Percentiles rank a stretch among this genome's conserved stretches.
These are phyloP conservation scores for Quillaja saponaria DNA, from an alignment of 306 rosid species.

Conservation along the genomic window DNA sequence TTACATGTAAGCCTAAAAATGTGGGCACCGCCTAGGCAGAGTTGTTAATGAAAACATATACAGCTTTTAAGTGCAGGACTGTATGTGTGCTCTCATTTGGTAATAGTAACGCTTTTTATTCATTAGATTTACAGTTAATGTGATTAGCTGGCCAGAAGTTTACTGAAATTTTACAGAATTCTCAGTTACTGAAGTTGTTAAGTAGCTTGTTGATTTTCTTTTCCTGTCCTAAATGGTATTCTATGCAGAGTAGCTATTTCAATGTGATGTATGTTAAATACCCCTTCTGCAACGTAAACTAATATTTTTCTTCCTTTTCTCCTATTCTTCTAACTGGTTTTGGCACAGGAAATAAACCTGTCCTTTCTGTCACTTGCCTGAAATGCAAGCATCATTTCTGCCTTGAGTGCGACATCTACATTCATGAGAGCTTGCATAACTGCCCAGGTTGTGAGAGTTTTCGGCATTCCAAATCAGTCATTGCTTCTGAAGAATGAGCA, in stretches of 20 bases:
- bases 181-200: constrained; percentile 9
- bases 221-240: constrained; percentile 17
- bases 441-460: constrained; percentile 96
- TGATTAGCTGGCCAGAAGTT: constrained; percentile 1
- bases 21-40: too few relatives aligned
- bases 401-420: constrained; percentile 87
- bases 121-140: too few relatives aligned
- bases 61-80: constrained; percentile 1
- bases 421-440: constrained; percentile 93
- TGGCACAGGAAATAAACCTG: constrained; percentile 70
- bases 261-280: not conserved
- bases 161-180: constrained; percentile 18
- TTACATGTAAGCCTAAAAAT: too few relatives aligned
- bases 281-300: not conserved
- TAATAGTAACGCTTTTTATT: not conserved
- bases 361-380: constrained; percentile 73
- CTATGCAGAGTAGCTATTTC: constrained; percentile 9
- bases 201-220: not conserved
- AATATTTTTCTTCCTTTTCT: not conserved
- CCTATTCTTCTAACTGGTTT: constrained; percentile 18
- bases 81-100: constrained; percentile 11
- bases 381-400: constrained; percentile 87
- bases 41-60: not conserved
- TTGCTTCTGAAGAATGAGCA: constrained; percentile 38
- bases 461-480: constrained; percentile 55